These are phyloP conservation scores for Aureobasidium sp. DNA, from an alignment of 2,329 filamentous ascomycete species.

Conservation along the genomic window DNA sequence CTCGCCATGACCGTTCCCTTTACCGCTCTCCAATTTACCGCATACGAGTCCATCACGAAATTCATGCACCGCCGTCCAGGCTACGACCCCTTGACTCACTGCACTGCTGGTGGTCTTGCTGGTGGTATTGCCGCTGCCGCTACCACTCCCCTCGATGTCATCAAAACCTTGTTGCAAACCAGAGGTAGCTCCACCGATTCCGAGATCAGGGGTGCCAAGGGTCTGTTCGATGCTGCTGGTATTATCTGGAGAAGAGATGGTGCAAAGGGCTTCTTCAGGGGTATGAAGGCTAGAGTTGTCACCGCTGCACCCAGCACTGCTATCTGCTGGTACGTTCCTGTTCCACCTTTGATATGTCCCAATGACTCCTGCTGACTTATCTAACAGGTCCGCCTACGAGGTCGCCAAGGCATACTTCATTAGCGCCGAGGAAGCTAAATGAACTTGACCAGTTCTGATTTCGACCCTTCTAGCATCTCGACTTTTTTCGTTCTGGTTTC, in stretches of 20 bases:
- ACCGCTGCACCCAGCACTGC: constrained; percentile 98
- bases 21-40: constrained; percentile 92
- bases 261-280: constrained; percentile 82
- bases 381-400: constrained; percentile 56
- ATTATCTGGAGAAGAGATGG: constrained; percentile 82
- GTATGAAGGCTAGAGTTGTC: constrained; percentile 80
- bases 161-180: constrained; percentile 96
- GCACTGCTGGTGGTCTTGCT: constrained; percentile 81
- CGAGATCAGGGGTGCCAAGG: constrained; percentile 78
- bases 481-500: background rate
- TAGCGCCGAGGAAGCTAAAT: constrained; percentile 28
- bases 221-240: constrained; percentile 69
- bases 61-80: constrained; percentile 70
- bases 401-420: constrained; percentile 65
- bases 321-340: constrained; percentile 77
- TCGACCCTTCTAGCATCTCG: background rate
- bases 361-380: constrained; percentile 17
- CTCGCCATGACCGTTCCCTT: constrained; percentile 98
- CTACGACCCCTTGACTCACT: constrained; percentile 93
- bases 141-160: constrained; percentile 94
- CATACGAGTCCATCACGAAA: constrained; percentile 94
- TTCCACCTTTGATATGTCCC: background rate
- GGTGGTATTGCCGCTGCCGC: constrained; percentile 89
- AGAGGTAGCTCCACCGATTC: constrained; percentile 73
- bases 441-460: constrained; percentile 3